Base-by-base conservation (phyloP, 2,329 filamentous ascomycete genomes). In the Diaporthe longicolla region DNA sequence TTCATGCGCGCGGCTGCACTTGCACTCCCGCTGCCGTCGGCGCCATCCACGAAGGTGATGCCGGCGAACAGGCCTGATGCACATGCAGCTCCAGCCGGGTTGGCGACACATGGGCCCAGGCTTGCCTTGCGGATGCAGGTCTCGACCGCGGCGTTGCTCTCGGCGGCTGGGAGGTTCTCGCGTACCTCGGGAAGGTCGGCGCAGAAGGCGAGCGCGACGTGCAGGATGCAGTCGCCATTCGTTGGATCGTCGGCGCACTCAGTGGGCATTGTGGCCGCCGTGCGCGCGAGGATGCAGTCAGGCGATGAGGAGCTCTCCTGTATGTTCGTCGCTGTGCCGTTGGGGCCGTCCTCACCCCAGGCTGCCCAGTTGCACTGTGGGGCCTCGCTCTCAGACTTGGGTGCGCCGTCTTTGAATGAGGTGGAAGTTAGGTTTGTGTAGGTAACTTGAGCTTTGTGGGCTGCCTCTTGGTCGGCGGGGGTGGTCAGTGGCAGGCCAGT, bases 301-400 rank as follows among this genome's bases (percentile, higher is more conserved):
- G 54, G 54, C 17, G 54, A 57, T 19, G 54, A 57, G 29, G 54
- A 35, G 26, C 54, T 57, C 26, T 57, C 8, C 29, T 35, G 26
- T 7, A 57, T 11, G 17, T 57, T 57, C 3, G 26, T 21, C 29
- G 26, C 26, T 10, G 54, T 57, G 29, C 54, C 54, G 54, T 57
- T 57, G 17, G 54, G 26, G 17, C 54, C 54, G 26, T 57, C 54
- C 1, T 57, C 54, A 29, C 54, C 26, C 54, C 54, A 57, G 17
- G 54, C 54, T 9, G 54, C 54, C 54, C 26, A 57, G 54, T 57
- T 57, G 54, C 54, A 57, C 54, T 57, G 54, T 2, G 54, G 54
- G 2, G 54, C 54, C 29, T 57, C 54, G 54, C 54, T 57, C 54
- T 57, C 54, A 19, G 54, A 57, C 54, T 35, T 32, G 1, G 54